Base-by-base conservation (phyloP, 139 green algal genomes). In the Chlamydomonas eustigma region DNA sequence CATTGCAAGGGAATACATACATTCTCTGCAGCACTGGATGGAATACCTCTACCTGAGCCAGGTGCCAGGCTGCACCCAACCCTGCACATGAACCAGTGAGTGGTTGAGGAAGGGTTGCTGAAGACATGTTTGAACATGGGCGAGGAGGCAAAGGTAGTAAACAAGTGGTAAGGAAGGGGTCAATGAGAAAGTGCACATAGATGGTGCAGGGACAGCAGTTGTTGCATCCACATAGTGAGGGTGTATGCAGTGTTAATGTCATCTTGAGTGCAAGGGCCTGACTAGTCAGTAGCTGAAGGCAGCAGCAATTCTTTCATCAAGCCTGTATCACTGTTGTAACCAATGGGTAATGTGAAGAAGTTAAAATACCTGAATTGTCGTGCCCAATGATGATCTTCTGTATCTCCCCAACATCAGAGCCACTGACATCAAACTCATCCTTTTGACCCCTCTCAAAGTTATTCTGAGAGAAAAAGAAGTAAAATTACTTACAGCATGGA, bases 21-120 rank as follows among this genome's bases (percentile, higher is more conserved):
- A 36, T 73, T 63, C 80, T 75, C n/a, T 83, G 68, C 50, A 81
- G 37, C 0, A 64, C 39, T 0, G 78, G 75, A 67, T 84, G 78
- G 70, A 68, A 75, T 30, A 91, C 78, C 79, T 88, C 85, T 51
- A 92, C 83, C 33, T 88, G 79, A 34, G 66, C 33, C 33, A 90
- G 73, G 74, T 89, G 82, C 86, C 86, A 91, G 1, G 79, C 73
- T 0, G 81, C 50, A 32, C 75, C 83, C 1, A 88, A 30, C 24
- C 78, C 82, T 76, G 76, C 44, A 44, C 63, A n/a, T n/a, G n/a
- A n/a, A n/a, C n/a, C n/a, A n/a, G n/a, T n/a, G n/a, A n/a, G n/a
- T 18, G 50, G 24, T 63, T 24, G 50, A 24, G 24, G 50, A 18
- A 63, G 24, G 24, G 50, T 18, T 63, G 50, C 22, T 63, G 24